Conservation (phyloP, 2,329 filamentous ascomycete species). For the Phialophora chinensis region DNA sequence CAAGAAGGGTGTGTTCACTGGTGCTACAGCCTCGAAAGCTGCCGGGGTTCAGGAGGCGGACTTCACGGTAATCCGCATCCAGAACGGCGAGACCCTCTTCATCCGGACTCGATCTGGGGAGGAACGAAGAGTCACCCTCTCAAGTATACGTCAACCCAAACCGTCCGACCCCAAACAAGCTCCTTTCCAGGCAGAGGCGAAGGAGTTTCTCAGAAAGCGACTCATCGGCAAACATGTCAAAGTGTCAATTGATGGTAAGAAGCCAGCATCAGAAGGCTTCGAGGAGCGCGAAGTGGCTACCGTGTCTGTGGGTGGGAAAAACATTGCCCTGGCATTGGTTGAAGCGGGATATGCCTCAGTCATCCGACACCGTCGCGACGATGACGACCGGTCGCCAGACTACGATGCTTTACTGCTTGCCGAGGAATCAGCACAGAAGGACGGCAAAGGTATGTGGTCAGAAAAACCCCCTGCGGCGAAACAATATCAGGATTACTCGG, state of each 20-base stretch:
- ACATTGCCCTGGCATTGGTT: conserved; percentile 82
- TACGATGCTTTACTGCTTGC: conserved; percentile 70
- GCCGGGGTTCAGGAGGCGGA: conserved; percentile 70
- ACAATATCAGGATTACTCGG: conserved; percentile 86
- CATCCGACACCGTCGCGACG: conserved; percentile 91
- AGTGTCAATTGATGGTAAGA: conserved; percentile 86
- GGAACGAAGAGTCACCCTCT: conserved; percentile 90
- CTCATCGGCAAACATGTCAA: conserved; percentile 95
- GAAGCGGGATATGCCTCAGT: conserved; percentile 93
- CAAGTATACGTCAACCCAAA: conserved; percentile 93
- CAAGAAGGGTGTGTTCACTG: conserved; percentile 79
- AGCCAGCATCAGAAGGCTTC: conserved; percentile 85
- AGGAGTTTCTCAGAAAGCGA: conserved; percentile 92
- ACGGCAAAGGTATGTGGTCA: conserved; percentile 94
- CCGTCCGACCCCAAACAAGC: conserved; percentile 83
- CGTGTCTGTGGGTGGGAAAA: conserved; percentile 81
- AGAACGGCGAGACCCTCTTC: conserved; percentile 87
- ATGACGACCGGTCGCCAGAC: conserved; percentile 89
- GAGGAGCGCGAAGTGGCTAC: conserved; percentile 95
- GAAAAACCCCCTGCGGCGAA: conserved; percentile 83
- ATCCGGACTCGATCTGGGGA: conserved; percentile 81
- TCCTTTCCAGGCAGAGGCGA: conserved; percentile 89
- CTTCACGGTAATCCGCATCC: conserved; percentile 80
- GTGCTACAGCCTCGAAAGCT: conserved; percentile 72
- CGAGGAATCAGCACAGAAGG: conserved; percentile 72